Percentiles rank a stretch among this genome's conserved stretches.
These are phyloP conservation scores for Nicotiana knightiana DNA, from an alignment of 257 asterid genomes.

Conservation along the genomic window DNA sequence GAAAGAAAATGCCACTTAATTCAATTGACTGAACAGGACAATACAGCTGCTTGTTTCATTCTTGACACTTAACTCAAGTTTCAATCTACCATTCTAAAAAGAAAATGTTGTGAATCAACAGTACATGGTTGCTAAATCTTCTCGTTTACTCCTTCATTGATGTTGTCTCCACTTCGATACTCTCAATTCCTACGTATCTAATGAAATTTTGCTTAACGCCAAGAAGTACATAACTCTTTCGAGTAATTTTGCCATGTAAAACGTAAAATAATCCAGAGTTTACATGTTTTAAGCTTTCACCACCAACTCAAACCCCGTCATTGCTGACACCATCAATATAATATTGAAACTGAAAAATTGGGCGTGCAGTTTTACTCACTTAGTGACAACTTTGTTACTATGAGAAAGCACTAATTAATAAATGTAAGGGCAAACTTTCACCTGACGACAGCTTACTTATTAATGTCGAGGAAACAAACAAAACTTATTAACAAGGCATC, in stretches of 20 bases:
- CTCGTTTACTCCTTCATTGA: not conserved
- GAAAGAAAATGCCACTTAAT: not conserved
- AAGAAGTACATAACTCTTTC: not conserved
- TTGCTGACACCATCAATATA: not conserved
- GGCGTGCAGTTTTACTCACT: not conserved
- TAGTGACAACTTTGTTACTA: not conserved
- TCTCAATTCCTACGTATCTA: not conserved
- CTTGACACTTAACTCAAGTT: not conserved
- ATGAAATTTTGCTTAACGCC: not conserved
- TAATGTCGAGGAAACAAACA: not conserved
- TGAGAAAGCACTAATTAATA: not conserved
- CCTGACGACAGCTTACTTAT: not conserved
- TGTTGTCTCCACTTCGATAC: not conserved
- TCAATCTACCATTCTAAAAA: not conserved
- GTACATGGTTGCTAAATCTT: not conserved
- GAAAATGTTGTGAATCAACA: not conserved
- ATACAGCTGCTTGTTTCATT: not conserved
- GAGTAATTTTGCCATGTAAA: not conserved
- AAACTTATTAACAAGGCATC: not conserved
- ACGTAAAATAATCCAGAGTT: not conserved
- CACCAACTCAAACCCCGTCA: not conserved
- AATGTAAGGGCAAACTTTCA: not conserved
- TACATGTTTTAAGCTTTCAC: not conserved
- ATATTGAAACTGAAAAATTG: not conserved
- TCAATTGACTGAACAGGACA: not conserved